These are phyloP conservation scores for Blepharisma stoltei DNA, from an alignment of 73 alveolate genomes.

Conservation along the genomic window DNA sequence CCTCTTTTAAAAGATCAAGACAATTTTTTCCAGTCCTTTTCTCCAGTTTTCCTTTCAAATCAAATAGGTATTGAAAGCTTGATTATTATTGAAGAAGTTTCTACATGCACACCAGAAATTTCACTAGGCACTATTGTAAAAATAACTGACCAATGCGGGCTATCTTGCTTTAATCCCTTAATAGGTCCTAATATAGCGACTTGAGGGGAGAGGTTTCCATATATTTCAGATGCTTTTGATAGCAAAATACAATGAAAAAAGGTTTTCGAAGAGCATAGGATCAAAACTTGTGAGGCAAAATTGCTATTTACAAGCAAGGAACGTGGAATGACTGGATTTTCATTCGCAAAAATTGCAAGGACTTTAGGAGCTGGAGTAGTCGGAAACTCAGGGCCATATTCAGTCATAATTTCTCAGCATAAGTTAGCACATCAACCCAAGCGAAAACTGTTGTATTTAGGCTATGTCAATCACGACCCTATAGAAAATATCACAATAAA, in stretches of 20 bases:
- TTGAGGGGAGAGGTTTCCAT: slow-evolving; percentile 13
- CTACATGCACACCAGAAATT: background rate
- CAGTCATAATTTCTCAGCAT: slow-evolving; percentile 26
- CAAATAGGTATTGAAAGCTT: background rate
- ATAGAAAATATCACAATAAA: too few species aligned
- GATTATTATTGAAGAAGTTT: background rate
- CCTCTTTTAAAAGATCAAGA: background rate
- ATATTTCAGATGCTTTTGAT: background rate
- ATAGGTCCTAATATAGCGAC: background rate
- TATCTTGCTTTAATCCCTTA: slow-evolving; percentile 7
- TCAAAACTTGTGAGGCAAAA: background rate
- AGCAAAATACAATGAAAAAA: background rate
- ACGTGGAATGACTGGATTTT: background rate
- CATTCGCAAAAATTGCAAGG: background rate
- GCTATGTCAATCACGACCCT: too few species aligned
- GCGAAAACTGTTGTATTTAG: background rate
- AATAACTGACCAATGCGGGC: slow-evolving; percentile 20
- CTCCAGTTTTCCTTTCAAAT: background rate
- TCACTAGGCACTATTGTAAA: background rate
- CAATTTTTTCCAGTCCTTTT: background rate
- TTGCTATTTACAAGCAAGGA: slow-evolving; percentile 1
- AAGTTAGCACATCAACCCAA: background rate
- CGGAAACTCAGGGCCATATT: background rate
- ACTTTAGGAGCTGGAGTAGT: background rate
- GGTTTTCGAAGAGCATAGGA: background rate